phyloP scores from a whole-genome alignment of 2,329 filamentous ascomycete genomes.

The Epichloe scottii region DNA sequence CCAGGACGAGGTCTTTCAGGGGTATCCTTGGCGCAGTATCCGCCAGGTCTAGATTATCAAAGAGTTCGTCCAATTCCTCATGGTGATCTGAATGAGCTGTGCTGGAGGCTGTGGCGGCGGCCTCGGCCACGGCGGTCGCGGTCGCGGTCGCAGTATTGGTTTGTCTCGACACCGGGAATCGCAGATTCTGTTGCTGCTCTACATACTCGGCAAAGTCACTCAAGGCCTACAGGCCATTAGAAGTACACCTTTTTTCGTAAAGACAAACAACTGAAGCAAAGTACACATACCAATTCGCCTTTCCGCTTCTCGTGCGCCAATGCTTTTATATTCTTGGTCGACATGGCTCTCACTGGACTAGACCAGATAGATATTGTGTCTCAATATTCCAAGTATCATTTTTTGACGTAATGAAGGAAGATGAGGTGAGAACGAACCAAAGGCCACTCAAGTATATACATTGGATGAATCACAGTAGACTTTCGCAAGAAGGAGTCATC shows the following conservation, averaged over 20 bases:
- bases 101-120: constrained; percentile 14
- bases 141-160: constrained; percentile 10
- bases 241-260: not conserved
- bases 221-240: constrained; percentile 41
- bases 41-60: constrained; percentile 72
- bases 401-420: not conserved
- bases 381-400: constrained; percentile 18
- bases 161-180: constrained; percentile 36
- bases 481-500: constrained; percentile 5
- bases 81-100: constrained; percentile 36
- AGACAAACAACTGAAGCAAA: not conserved
- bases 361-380: constrained; percentile 10
- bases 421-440: not conserved
- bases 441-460: too few species aligned
- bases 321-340: constrained; percentile 44
- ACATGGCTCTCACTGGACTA: constrained; percentile 31
- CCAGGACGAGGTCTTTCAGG: constrained; percentile 66
- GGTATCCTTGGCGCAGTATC: constrained; percentile 57
- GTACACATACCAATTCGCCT: constrained; percentile 63
- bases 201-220: constrained; percentile 98
- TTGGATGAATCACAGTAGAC: constrained; percentile 4
- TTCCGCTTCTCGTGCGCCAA: constrained; percentile 69
- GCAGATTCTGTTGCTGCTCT: constrained; percentile 76
- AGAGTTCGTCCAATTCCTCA: constrained; percentile 82
- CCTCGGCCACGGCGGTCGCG: not conserved